Base-by-base conservation (phyloP, 352 stramenopile genomes). In the Pseudoperonospora humuli region DNA sequence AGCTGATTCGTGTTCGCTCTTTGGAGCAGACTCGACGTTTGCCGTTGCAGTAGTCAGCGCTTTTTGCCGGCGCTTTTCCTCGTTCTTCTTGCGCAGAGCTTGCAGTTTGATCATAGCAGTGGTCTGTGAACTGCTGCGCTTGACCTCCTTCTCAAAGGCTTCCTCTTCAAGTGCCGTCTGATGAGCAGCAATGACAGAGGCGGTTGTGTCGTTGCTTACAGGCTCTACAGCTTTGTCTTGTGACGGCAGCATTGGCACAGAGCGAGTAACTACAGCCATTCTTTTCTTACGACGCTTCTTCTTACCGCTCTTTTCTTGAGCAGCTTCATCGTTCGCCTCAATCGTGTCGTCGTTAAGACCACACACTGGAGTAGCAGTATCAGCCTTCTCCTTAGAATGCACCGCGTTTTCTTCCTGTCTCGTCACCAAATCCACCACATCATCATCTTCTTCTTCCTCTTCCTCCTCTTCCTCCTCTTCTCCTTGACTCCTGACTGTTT, bases 71-170 rank as follows among this genome's bases (percentile, higher is more conserved):
- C 80, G 77, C 26, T 73, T 76, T 43, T 74, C 69, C 48, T 87
- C 75, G 55, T 93, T 93, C 41, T 93, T 90, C 37, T 67, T 67
- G 2, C 73, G 72, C n/a, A 93, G 45, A 13, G 66, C 75, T 26
- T 75, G 69, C 15, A 93, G 52, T 25, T 74, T 72, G 4, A 57
- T 59, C 73, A 92, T 86, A 9, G 76, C 74, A 8, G 73, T 67
- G 25, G 64, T 85, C 52, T 91, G 75, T 0, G 78, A 91, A 20
- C 53, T 68, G 11, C 49, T 24, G 8, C 43, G 48, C 39, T 63
- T 56, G 9, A 35, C 26, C 24, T 15, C 38, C 8, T 62, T 54
- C 17, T 62, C 50, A 0, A 50, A 18, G 4, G 42, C 35, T 14
- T 62, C 48, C 2, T 61, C 42, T 21, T 49, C 41, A 34, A 29